phyloP scores from a whole-genome alignment of 2,329 filamentous ascomycete genomes.

The Penicillium polonicum region DNA sequence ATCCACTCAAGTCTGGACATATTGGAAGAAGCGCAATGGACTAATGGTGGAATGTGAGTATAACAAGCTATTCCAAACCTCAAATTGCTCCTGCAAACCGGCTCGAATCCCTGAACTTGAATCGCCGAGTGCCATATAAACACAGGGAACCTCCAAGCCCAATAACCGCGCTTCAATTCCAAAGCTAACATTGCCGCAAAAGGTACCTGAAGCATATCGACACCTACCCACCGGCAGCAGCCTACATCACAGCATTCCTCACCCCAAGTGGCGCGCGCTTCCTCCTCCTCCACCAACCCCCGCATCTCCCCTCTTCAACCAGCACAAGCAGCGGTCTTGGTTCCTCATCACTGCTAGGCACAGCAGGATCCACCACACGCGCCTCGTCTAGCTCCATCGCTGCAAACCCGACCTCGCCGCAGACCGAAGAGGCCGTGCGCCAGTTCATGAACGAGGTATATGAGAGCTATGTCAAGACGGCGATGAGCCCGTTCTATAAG shows the following conservation, averaged over 20 bases:
- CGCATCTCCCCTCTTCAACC: constrained; percentile 43
- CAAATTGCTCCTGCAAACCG: too few relatives aligned
- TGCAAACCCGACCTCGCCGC: constrained; percentile 80
- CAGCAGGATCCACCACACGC: constrained; percentile 32
- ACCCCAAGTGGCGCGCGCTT: constrained; percentile 92
- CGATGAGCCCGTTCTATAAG: constrained; percentile 95
- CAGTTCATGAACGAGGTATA: constrained; percentile 95
- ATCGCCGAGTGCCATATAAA: background rate
- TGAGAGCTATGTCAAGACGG: constrained; percentile 93
- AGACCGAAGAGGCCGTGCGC: constrained; percentile 92
- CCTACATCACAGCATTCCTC: constrained; percentile 91
- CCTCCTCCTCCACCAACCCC: constrained; percentile 85
- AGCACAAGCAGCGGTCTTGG: constrained; percentile 21
- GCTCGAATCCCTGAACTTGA: background rate
- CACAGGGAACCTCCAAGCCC: background rate
- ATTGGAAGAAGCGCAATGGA: constrained; percentile 95
- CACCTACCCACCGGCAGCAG: constrained; percentile 79
- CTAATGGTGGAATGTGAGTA: constrained; percentile 72
- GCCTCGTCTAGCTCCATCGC: constrained; percentile 68
- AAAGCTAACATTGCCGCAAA: constrained; percentile 6
- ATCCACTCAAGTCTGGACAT: constrained; percentile 92
- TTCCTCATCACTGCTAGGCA: constrained; percentile 32
- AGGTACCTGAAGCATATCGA: constrained; percentile 97
- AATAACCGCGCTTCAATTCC: background rate
- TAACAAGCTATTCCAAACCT: background rate